Conservation (phyloP, 305 asterid species). For the Coffea humblotiana region DNA sequence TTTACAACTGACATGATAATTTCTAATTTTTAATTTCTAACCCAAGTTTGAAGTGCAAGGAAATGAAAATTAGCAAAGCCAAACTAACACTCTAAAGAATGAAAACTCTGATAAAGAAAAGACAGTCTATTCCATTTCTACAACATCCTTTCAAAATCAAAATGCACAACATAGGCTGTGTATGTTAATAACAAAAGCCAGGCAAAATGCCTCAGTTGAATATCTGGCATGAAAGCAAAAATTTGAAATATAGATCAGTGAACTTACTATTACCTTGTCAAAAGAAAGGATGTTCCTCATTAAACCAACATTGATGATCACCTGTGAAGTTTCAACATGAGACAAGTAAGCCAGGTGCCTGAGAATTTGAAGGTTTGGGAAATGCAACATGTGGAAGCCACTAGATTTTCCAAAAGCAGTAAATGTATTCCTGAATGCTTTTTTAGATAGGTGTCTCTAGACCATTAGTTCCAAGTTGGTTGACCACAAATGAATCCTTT, state of each 20-base stretch:
- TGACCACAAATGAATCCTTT: background rate
- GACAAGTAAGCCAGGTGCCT: constrained; percentile 19
- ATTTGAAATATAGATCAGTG: background rate
- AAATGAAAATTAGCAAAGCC: background rate
- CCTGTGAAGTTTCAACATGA: constrained; percentile 48
- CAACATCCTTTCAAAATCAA: background rate
- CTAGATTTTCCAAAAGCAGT: background rate
- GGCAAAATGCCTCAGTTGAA: background rate
- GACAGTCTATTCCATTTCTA: too few species aligned
- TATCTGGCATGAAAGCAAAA: background rate
- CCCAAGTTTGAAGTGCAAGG: background rate
- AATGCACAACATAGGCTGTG: background rate
- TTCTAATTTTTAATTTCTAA: background rate
- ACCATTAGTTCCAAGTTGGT: too few species aligned
- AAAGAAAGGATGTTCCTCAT: constrained; percentile 81
- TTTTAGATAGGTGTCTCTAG: background rate
- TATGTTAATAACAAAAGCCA: background rate
- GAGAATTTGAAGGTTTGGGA: constrained; percentile 7
- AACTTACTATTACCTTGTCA: constrained; percentile 66
- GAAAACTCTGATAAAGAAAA: background rate
- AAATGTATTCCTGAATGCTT: background rate
- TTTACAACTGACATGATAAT: background rate
- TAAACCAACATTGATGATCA: constrained; percentile 68
- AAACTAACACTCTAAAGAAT: background rate
- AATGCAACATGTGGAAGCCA: background rate